phyloP scores from a whole-genome alignment of 176 grass and related monocot genomes.

The Thinopyrum elongatum region DNA sequence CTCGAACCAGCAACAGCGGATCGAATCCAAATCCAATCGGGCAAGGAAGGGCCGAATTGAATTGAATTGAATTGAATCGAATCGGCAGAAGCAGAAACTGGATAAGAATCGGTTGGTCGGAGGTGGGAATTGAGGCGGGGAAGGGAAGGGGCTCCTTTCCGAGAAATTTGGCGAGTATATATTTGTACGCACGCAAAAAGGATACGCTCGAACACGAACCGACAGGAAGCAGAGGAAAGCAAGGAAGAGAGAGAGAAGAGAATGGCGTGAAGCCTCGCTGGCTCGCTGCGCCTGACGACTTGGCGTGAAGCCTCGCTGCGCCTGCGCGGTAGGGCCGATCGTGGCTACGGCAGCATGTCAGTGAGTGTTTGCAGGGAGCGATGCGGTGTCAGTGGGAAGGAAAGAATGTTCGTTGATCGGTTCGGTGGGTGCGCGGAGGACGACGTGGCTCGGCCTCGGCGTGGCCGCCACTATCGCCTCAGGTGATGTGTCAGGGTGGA shows the following conservation, averaged over 20 bases:
- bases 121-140: not conserved
- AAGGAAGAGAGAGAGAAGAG: no score
- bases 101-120: not conserved
- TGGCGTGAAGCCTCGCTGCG: not conserved
- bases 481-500: no score
- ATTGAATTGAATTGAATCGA: not conserved
- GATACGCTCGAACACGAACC: conserved; percentile 5
- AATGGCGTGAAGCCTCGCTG: not conserved
- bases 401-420: not conserved
- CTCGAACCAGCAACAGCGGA: not conserved
- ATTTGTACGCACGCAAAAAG: conserved; percentile 14
- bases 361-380: not conserved
- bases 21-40: not conserved
- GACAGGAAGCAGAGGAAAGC: not conserved
- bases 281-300: not conserved
- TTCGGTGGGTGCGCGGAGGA: not conserved
- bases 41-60: not conserved
- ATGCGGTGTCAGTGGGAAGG: not conserved
- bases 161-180: not conserved
- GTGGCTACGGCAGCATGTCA: not conserved
- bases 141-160: not conserved
- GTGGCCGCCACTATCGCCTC: conserved; percentile 22
- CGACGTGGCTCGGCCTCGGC: conserved; percentile 22
- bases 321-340: not conserved
- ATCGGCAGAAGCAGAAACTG: not conserved